Evolutionary conservation across 805 yeast species (phyloP).

Genomic region (Saccharomyces mikatae): DNA sequence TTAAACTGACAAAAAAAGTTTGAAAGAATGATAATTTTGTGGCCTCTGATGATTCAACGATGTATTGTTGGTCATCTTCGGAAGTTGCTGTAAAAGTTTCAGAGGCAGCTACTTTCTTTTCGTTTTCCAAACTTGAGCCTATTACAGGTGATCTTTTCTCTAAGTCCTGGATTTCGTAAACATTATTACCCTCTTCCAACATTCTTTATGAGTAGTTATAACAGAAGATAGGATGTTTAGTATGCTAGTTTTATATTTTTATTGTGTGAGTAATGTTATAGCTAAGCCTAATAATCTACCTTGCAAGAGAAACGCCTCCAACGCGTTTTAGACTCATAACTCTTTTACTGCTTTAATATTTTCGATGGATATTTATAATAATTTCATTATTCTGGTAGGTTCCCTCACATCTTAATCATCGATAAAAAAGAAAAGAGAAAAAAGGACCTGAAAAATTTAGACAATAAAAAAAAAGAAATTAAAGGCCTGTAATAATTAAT

Average conservation of each 20-base stretch:
- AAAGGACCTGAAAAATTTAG: not conserved
- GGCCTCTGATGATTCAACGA: constrained; percentile 12
- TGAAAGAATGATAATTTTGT: constrained; percentile 14
- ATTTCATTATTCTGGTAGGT: not conserved
- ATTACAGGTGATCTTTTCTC: not conserved
- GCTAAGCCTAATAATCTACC: not conserved
- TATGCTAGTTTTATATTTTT: not conserved
- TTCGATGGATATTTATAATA: not conserved
- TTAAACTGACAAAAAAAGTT: constrained; percentile 18
- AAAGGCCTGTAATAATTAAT: not conserved
- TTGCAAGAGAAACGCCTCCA: not conserved
- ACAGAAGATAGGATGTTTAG: not conserved
- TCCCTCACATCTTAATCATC: not conserved
- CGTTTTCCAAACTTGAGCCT: not conserved
- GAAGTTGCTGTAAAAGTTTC: not conserved
- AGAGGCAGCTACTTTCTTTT: not conserved
- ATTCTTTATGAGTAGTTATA: not conserved
- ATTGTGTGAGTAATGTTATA: not conserved
- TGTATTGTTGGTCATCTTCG: constrained; percentile 2
- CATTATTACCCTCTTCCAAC: not conserved
- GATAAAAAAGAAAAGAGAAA: not conserved
- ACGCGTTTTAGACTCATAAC: not conserved
- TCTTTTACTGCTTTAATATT: not conserved
- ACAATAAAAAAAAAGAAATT: not conserved
- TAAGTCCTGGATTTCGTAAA: not conserved